phyloP scores from a whole-genome alignment of 2,329 filamentous ascomycete genomes.

The Raffaelea albimanens region DNA sequence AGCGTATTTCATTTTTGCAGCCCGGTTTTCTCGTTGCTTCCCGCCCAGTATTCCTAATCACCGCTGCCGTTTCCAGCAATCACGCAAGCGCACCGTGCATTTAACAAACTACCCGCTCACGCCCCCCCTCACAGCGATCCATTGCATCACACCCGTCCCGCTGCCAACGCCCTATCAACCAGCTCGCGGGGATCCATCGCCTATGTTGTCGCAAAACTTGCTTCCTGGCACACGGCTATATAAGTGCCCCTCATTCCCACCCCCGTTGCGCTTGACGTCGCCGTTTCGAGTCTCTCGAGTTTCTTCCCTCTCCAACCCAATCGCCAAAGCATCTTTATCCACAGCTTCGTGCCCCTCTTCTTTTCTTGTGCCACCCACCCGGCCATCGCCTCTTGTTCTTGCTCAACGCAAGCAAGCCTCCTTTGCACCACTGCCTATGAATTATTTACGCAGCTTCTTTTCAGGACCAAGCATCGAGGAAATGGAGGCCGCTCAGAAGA shows the following conservation, averaged over 20 bases:
- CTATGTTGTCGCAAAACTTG: neutral
- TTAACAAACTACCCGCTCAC: neutral
- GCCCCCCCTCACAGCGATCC: neutral
- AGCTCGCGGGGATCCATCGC: neutral
- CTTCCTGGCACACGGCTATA: neutral
- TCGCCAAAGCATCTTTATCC: too few relatives aligned
- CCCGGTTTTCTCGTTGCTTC: too few relatives aligned
- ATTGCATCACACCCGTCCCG: neutral
- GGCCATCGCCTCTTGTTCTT: constrained; percentile 7
- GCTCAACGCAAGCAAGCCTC: constrained; percentile 11
- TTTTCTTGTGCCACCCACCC: neutral
- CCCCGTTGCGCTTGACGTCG: neutral
- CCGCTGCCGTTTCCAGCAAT: neutral
- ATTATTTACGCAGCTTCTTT: constrained; percentile 65
- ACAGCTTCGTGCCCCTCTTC: neutral
- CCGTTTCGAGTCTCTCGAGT: neutral
- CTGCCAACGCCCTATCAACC: neutral
- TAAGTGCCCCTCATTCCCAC: neutral
- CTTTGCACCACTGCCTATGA: constrained; percentile 32
- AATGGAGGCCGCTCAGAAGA: constrained; percentile 77
- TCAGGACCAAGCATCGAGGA: constrained; percentile 46
- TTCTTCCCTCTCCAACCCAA: too few relatives aligned
- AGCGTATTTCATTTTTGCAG: too few relatives aligned
- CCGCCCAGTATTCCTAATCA: too few relatives aligned
- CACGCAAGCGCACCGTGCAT: neutral